Evolutionary conservation across 1,284 basidiomycete genomes (phyloP), one percentile per base, ranked within the genome.

Genomic region (Stereum hirsutum): DNA sequence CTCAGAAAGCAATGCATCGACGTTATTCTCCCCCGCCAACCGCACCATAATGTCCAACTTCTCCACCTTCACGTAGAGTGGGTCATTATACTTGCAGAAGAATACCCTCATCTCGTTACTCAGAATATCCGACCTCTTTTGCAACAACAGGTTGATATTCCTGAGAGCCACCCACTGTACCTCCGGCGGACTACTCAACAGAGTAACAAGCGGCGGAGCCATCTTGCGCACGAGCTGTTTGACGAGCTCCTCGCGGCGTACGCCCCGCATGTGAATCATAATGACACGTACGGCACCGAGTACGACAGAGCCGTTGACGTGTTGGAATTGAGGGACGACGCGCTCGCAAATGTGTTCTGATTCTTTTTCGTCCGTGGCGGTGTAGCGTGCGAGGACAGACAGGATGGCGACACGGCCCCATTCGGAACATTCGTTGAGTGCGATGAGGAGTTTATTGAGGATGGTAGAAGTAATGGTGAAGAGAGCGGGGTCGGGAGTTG

Each of bases 21-120:
- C 90, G 53, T 98, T 99, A 58, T 82, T 84, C 48, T 96, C 92
- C 25, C 77, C 77, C 3, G 92, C 94, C 42, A 99, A 69, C 43
- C 92, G 81, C 49, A 97, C 92, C 94, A 99, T 98, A 62, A 98
- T 97, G 55, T 97, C 96, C 49, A 99, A 69, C 63, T 99, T 99
- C 63, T 96, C 95, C 41, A 98, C 78, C 67, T 99, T 99, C 63
- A 98, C 93, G 59, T 99, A 99, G 26, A 94, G 71, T 2, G 96
- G 95, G 58, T 99, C 96, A 61, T 98, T 99, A 70, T 99, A 99
- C 64, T 99, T 99, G 83, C 96, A 99, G 72, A 99, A 99, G 64
- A 99, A 99, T 20, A 99, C 94, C 46, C 93, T 82, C 82, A 99
- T 93, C 65, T 99, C 95, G 63, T 89, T 94, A 23, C 85, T 80